These are phyloP conservation scores for Fusarium sp. DNA, from an alignment of 2,329 filamentous ascomycete species.

Conservation along the genomic window DNA sequence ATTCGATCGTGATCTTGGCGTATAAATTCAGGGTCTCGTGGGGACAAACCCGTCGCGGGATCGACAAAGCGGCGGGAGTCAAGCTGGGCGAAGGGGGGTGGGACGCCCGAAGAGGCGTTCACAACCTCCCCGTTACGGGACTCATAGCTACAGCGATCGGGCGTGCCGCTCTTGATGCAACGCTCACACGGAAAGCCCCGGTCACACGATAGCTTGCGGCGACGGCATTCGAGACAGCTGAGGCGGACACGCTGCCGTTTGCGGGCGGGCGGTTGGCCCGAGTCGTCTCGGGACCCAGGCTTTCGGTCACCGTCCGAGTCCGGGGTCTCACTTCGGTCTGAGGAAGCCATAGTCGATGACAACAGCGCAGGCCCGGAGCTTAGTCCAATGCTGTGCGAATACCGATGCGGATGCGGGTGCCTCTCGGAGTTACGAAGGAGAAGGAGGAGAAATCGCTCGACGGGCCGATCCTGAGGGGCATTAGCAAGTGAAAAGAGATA, in stretches of 20 bases:
- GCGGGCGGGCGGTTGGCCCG: slow-evolving; percentile 57
- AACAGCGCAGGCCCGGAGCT: slow-evolving; percentile 28
- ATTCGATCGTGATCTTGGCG: slow-evolving; percentile 69
- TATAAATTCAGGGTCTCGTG: slow-evolving; percentile 54
- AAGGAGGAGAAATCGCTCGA: slow-evolving; percentile 33
- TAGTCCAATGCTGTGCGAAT: slow-evolving; percentile 30
- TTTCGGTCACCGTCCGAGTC: slow-evolving; percentile 53
- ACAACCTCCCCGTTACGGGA: slow-evolving; percentile 65
- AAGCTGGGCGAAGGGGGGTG: slow-evolving; percentile 58
- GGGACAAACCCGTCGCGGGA: slow-evolving; percentile 47
- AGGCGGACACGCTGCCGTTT: slow-evolving; percentile 71
- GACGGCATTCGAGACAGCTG: slow-evolving; percentile 70
- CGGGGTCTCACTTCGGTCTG: slow-evolving; percentile 55
- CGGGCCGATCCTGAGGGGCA: slow-evolving; percentile 42
- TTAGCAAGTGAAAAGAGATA: slow-evolving; percentile 48
- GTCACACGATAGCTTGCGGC: slow-evolving; percentile 72
- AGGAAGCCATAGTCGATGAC: slow-evolving; percentile 44
- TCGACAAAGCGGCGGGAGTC: slow-evolving; percentile 55
- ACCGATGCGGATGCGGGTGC: slow-evolving; percentile 37
- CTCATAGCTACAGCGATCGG: slow-evolving; percentile 71
- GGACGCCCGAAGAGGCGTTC: slow-evolving; percentile 60
- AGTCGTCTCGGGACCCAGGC: slow-evolving; percentile 47
- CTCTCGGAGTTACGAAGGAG: slow-evolving; percentile 55
- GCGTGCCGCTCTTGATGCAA: slow-evolving; percentile 71
- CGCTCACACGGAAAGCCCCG: slow-evolving; percentile 71